These are phyloP conservation scores for Malassezia sp. DNA, from an alignment of 1,284 basidiomycete species.

Conservation along the genomic window DNA sequence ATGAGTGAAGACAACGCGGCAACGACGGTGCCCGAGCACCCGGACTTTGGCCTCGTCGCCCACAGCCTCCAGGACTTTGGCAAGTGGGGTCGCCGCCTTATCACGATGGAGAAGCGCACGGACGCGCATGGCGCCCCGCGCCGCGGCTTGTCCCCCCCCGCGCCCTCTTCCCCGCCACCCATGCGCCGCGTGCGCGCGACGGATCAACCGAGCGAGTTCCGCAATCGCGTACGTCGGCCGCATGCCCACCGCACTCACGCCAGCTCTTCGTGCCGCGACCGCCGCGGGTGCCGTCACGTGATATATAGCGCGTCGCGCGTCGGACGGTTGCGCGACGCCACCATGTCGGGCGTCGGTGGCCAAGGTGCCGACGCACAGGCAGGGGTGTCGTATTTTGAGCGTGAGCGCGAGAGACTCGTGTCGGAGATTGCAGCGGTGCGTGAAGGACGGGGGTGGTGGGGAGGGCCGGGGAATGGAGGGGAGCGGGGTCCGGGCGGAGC, in stretches of 20 bases:
- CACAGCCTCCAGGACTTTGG: conserved; percentile 87
- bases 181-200: conserved; percentile 23
- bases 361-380: background rate
- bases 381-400: conserved; percentile 56
- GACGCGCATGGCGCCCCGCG: conserved; percentile 14
- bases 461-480: too few relatives aligned
- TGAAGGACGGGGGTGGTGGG: background rate
- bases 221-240: conserved; percentile 23
- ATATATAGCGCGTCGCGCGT: background rate
- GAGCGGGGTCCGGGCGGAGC: background rate
- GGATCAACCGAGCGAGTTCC: conserved; percentile 29
- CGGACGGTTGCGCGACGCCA: background rate
- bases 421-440: conserved; percentile 60
- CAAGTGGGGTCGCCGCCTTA: conserved; percentile 65
- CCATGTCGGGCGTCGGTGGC: background rate
- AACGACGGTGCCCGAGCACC: conserved; percentile 17
- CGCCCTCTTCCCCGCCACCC: background rate
- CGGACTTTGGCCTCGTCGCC: conserved; percentile 55
- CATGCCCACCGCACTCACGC: background rate
- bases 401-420: conserved; percentile 62
- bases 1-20: conserved; percentile 30
- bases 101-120: conserved; percentile 34
- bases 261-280: conserved; percentile 3
- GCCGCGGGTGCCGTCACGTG: background rate
- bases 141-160: conserved; percentile 20